Base-by-base conservation (phyloP, 352 stramenopile species). In the Phytophthora capsici region DNA sequence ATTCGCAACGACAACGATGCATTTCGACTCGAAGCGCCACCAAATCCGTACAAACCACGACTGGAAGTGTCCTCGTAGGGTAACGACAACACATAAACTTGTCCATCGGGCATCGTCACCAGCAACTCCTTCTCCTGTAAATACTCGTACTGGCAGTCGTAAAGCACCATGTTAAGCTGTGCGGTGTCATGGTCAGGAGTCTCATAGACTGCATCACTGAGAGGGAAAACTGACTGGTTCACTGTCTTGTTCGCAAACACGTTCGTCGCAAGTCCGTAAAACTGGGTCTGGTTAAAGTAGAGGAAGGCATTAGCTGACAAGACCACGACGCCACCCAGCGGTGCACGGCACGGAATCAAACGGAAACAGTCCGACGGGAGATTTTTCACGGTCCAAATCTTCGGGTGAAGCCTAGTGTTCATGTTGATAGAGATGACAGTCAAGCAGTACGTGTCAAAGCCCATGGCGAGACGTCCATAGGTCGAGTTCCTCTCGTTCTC, bases 231-330 rank as follows among this genome's bases (percentile, higher is more conserved):
- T 2, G 80, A 59, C 20, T 87, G 76, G 57, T 91, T 93, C 37
- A 94, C 83, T 2, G 85, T 94, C 48, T 90, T 86, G 13, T 69
- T 74, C 0, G 88, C 86, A 63, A 94, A 93, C 6, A 81, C 55
- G 32, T 90, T 96, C 5, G 81, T 86, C 0, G 82, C 80, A 12
- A 92, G 56, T 1, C 88, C 88, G 47, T 91, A 75, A 62, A 94
- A 94, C 71, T 93, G 84, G 4, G 87, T 96, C 60, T 96, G 88
- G 64, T 96, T 96, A 57, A 92, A 96, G 52, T 96, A 96, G 13
- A 96, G 61, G 26, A 96, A 80, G 7, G 88, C 86, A 37, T 94
- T 93, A 7, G 87, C 78, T 2, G 86, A 89, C 19, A 94, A 70
- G 12, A 96, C 78, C 4, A 96, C 71, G 3, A 85, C 88, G 12